These are phyloP conservation scores for Chloris gayana DNA, from an alignment of 176 grass and related monocot genomes.

Conservation along the genomic window DNA sequence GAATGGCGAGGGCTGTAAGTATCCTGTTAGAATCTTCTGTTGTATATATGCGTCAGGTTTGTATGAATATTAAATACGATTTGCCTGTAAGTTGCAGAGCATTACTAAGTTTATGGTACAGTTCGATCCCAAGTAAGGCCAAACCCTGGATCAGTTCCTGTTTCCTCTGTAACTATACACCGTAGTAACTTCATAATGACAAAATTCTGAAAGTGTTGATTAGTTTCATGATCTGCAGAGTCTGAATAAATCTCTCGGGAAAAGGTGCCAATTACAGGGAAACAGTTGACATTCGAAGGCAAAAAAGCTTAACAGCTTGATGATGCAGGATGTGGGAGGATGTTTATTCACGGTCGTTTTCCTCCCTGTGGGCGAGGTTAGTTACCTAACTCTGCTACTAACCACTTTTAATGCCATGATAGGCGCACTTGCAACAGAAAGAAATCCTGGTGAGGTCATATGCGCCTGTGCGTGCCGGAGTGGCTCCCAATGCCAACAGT, in stretches of 20 bases:
- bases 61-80: neutral
- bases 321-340: neutral
- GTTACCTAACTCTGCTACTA: conserved; percentile 2
- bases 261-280: neutral
- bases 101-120: neutral
- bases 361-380: conserved; percentile 6
- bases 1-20: neutral
- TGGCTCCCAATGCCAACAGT: conserved; percentile 2
- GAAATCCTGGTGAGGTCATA: neutral
- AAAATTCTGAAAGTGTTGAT: neutral
- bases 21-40: no score
- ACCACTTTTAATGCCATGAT: neutral
- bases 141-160: neutral
- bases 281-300: neutral
- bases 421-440: conserved; percentile 15
- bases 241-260: neutral
- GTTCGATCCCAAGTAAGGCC: neutral
- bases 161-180: neutral
- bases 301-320: neutral
- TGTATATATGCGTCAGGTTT: neutral
- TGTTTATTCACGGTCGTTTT: neutral
- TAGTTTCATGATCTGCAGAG: neutral
- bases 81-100: neutral
- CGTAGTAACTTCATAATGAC: neutral
- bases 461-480: neutral